These are phyloP conservation scores for Colletotrichum chlorophyti DNA, from an alignment of 2,329 filamentous ascomycete genomes.

Conservation along the genomic window DNA sequence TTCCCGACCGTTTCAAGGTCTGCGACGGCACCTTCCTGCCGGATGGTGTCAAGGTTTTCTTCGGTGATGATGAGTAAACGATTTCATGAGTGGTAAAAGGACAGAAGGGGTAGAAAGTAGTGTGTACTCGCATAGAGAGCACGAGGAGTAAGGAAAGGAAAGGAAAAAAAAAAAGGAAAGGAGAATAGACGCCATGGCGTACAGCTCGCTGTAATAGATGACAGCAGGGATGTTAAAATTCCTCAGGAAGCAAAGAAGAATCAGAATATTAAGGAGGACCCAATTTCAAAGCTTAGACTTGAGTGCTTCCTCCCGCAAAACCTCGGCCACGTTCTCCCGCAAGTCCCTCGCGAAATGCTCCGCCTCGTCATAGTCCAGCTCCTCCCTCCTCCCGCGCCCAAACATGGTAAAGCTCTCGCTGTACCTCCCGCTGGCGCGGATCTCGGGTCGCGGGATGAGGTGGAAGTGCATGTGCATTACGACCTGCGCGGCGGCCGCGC, in stretches of 20 bases:
- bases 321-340: constrained; percentile 54
- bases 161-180: constrained; percentile 13
- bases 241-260: constrained; percentile 14
- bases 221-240: constrained; percentile 6
- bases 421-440: constrained; percentile 56
- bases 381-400: constrained; percentile 73
- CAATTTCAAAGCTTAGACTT: constrained; percentile 46
- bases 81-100: neutral
- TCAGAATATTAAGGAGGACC: neutral
- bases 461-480: constrained; percentile 96
- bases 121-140: constrained; percentile 19
- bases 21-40: constrained; percentile 79
- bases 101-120: constrained; percentile 5
- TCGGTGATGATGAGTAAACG: constrained; percentile 77
- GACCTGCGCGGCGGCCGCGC: constrained; percentile 86
- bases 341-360: constrained; percentile 62
- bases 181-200: constrained; percentile 7
- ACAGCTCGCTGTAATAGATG: neutral
- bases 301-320: constrained; percentile 42
- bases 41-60: constrained; percentile 72
- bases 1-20: constrained; percentile 82
- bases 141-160: too few relatives aligned
- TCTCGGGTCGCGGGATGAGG: constrained; percentile 83
- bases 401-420: constrained; percentile 83
- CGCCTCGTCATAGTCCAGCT: constrained; percentile 80